Percentiles rank a stretch among this genome's conserved stretches.
Evolutionary conservation across 495 filamentous ascomycete species (phyloP).

Genomic region (Hyaloscypha finlandica): DNA sequence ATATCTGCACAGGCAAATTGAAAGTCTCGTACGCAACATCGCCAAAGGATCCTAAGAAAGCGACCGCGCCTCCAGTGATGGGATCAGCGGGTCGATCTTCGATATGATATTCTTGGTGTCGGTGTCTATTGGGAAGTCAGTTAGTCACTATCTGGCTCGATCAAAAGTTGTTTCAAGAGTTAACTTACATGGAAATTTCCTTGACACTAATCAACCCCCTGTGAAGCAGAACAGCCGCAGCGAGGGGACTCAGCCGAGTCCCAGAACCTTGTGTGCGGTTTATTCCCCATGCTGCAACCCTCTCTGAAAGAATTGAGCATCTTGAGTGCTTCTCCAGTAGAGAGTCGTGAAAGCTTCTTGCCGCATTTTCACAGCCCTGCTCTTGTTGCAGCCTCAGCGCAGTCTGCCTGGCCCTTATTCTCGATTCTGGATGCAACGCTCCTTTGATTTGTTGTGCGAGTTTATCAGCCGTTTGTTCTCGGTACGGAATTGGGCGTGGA

Average conservation of each 20-base stretch:
- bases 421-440: slow-evolving; percentile 55
- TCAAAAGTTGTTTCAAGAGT: slow-evolving; percentile 46
- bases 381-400: slow-evolving; percentile 61
- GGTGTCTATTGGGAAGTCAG: not conserved
- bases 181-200: not conserved
- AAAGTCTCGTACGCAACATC: slow-evolving; percentile 5
- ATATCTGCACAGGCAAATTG: slow-evolving; percentile 38
- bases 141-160: slow-evolving; percentile 48
- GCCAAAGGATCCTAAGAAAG: slow-evolving; percentile 55
- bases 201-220: slow-evolving; percentile 34
- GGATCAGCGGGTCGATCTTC: slow-evolving; percentile 56
- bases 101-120: slow-evolving; percentile 55
- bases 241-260: slow-evolving; percentile 65
- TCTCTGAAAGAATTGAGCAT: slow-evolving; percentile 61
- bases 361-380: slow-evolving; percentile 61
- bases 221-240: slow-evolving; percentile 60
- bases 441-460: slow-evolving; percentile 60
- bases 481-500: slow-evolving; percentile 66
- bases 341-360: slow-evolving; percentile 65
- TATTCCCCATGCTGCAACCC: slow-evolving; percentile 68
- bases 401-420: slow-evolving; percentile 55
- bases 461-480: slow-evolving; percentile 53
- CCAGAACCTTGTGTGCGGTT: slow-evolving; percentile 29
- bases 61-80: slow-evolving; percentile 60
- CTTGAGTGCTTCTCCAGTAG: slow-evolving; percentile 56